Conservation (phyloP, 2,329 filamentous ascomycete species). For the Cladosporium sp. region DNA sequence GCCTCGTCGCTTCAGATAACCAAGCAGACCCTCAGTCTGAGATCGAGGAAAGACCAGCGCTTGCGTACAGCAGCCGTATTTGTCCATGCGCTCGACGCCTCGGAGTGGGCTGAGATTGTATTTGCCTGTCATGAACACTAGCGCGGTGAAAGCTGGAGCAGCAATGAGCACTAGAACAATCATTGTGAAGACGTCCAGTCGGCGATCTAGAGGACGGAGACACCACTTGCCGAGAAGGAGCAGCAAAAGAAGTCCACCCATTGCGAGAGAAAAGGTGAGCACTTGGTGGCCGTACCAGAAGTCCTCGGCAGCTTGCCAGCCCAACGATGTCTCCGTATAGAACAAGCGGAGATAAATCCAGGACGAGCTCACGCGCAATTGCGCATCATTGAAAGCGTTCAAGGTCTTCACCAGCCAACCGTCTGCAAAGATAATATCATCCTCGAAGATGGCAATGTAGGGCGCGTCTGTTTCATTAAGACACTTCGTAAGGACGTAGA, state of each 20-base stretch:
- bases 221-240: conserved; percentile 1
- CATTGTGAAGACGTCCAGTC: conserved; percentile 18
- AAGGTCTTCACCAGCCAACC: background rate
- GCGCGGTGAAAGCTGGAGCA: conserved; percentile 24
- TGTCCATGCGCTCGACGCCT: conserved; percentile 25
- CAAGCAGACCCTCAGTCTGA: conserved; percentile 20
- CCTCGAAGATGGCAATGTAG: background rate
- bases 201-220: conserved; percentile 3
- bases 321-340: conserved; percentile 37
- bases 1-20: conserved; percentile 23
- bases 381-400: background rate
- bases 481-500: background rate
- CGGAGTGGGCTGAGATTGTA: conserved; percentile 24
- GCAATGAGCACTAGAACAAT: conserved; percentile 17
- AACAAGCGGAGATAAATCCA: conserved; percentile 42
- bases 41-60: conserved; percentile 36
- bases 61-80: conserved; percentile 40
- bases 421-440: background rate
- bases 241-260: conserved; percentile 14
- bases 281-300: conserved; percentile 21
- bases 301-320: background rate
- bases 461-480: background rate
- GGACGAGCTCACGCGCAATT: background rate
- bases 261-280: conserved; percentile 28
- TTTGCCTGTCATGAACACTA: conserved; percentile 26